phyloP scores from a whole-genome alignment of 371 early-diverging fungal species.

The Conidiobolus incongruus region DNA sequence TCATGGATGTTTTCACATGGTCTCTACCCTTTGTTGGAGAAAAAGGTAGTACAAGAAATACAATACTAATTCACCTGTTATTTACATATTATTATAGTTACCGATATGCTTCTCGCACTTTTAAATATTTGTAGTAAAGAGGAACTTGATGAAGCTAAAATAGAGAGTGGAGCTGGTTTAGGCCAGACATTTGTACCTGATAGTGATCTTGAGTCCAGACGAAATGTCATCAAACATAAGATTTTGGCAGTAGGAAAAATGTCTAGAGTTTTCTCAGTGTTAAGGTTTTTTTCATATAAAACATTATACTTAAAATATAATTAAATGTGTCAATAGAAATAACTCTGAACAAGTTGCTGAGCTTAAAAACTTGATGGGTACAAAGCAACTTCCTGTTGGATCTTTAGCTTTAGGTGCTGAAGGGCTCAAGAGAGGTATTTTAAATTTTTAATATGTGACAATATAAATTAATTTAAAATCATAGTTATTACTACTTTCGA shows the following conservation, averaged over 20 bases:
- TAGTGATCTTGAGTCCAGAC: constrained; percentile 31
- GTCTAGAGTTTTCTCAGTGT: constrained; percentile 64
- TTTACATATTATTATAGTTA: constrained; percentile 23
- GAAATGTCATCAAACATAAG: constrained; percentile 64
- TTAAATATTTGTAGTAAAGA: constrained; percentile 75
- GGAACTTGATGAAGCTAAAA: constrained; percentile 27
- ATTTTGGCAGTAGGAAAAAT: constrained; percentile 81
- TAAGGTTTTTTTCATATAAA: constrained; percentile 22
- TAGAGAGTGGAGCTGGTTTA: constrained; percentile 4
- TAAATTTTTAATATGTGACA: background rate
- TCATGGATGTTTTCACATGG: constrained; percentile 96
- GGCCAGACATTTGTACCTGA: background rate
- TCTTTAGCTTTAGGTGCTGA: constrained; percentile 73
- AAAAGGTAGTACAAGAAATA: constrained; percentile 40
- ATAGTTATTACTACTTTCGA: constrained; percentile 72
- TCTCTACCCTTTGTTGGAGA: constrained; percentile 95
- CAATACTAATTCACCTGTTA: background rate
- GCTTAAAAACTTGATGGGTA: constrained; percentile 70
- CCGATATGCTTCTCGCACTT: constrained; percentile 84
- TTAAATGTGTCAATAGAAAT: constrained; percentile 13
- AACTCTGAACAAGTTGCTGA: constrained; percentile 82
- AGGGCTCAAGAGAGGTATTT: constrained; percentile 56
- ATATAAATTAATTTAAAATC: background rate
- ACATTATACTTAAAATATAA: background rate
- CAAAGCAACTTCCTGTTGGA: constrained; percentile 56